A percentile compares a stretch with the other conserved stretches of the same genome.
phyloP scores from a whole-genome alignment of 768 basidiomycete species.

The Coprinopsis marcescibilis region DNA sequence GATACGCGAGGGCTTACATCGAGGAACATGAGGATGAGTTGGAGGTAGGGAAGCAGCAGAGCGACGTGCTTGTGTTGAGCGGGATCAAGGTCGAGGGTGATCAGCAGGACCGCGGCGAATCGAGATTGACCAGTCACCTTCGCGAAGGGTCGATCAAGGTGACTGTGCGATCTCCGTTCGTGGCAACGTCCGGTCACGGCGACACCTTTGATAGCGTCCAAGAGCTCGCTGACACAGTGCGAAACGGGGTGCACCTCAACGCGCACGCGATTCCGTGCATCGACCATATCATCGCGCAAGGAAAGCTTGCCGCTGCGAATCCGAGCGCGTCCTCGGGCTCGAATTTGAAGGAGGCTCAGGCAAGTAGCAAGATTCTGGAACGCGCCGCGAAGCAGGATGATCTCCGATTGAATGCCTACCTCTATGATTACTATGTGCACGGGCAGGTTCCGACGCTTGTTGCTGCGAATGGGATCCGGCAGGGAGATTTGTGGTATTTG shows the following conservation, averaged over 20 bases:
- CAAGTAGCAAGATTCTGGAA: too few species aligned
- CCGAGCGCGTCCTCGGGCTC: too few species aligned
- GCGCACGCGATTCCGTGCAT: slow-evolving; percentile 58
- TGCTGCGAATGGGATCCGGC: slow-evolving; percentile 51
- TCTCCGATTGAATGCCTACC: slow-evolving; percentile 53
- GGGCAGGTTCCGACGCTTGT: slow-evolving; percentile 48
- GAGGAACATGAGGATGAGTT: slow-evolving; percentile 26
- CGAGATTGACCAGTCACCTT: slow-evolving; percentile 32
- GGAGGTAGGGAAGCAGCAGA: not conserved
- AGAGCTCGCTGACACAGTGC: slow-evolving; percentile 47
- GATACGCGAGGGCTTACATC: slow-evolving; percentile 49
- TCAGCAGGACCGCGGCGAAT: not conserved
- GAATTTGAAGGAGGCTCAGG: too few species aligned
- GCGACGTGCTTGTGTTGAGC: slow-evolving; percentile 1
- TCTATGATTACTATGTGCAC: slow-evolving; percentile 65
- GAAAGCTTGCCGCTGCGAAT: slow-evolving; percentile 10
- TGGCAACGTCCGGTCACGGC: slow-evolving; percentile 60
- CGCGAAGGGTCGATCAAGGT: slow-evolving; percentile 30
- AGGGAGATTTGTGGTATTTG: slow-evolving; percentile 60
- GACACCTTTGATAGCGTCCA: slow-evolving; percentile 46
- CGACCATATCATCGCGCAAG: slow-evolving; percentile 20
- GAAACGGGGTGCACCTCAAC: slow-evolving; percentile 50
- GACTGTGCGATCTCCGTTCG: slow-evolving; percentile 53
- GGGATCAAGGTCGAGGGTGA: not conserved
- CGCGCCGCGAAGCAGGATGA: too few species aligned